These are phyloP conservation scores for Geosmithia morbida DNA, from an alignment of 2,329 filamentous ascomycete species.

Conservation along the genomic window DNA sequence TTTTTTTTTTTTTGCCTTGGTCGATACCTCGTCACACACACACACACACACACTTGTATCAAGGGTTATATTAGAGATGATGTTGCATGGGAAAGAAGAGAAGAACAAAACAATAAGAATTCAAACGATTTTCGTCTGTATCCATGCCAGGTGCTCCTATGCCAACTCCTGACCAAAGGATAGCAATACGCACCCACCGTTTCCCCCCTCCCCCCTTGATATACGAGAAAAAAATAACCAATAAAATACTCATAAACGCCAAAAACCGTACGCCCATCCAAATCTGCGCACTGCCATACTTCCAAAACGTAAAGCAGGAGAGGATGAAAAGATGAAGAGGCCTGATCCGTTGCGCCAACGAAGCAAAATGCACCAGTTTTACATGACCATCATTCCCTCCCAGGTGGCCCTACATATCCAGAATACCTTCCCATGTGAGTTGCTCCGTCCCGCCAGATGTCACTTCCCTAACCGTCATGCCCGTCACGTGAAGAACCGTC, in stretches of 20 bases:
- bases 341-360: not conserved
- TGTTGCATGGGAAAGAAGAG: not conserved
- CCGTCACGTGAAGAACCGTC: conserved; percentile 42
- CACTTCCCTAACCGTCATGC: conserved; percentile 26
- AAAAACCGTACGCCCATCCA: not conserved
- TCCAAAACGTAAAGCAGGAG: not conserved
- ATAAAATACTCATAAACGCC: conserved; percentile 1
- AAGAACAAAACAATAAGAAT: not conserved
- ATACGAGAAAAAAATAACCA: not conserved
- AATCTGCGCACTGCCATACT: not conserved
- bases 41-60: too few relatives aligned
- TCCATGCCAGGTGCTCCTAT: not conserved
- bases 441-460: conserved; percentile 19
- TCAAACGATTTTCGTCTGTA: too few relatives aligned
- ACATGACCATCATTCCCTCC: not conserved
- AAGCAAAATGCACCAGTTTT: not conserved
- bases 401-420: conserved; percentile 6
- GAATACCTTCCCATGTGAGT: conserved; percentile 25
- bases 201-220: not conserved
- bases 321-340: not conserved
- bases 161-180: not conserved
- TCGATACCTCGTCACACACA: too few relatives aligned
- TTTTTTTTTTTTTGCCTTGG: too few relatives aligned
- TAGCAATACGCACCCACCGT: not conserved
- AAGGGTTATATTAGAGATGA: not conserved